Evolutionary conservation across 257 asterid genomes (phyloP).

Genomic region (Eucommia ulmoides): DNA sequence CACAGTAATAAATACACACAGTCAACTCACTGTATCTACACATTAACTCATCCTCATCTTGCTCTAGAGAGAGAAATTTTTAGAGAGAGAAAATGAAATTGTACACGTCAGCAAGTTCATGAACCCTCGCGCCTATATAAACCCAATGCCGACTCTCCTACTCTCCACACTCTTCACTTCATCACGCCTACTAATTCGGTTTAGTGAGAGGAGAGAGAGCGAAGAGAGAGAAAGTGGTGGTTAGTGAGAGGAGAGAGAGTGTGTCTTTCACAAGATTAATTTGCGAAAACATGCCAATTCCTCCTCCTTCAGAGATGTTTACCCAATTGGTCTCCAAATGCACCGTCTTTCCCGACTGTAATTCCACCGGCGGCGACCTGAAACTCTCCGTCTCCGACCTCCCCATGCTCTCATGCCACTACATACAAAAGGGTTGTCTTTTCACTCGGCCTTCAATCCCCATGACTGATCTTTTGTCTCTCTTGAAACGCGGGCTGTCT

Average conservation of each 20-base stretch:
- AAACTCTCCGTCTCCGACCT: slow-evolving; percentile 2
- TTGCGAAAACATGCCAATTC: background rate
- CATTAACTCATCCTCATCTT: background rate
- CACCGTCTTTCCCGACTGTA: background rate
- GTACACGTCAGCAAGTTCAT: background rate
- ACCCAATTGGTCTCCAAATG: background rate
- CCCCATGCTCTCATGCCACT: background rate
- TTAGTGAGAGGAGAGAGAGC: background rate
- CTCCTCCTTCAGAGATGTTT: background rate
- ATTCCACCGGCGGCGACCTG: background rate
- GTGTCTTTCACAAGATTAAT: background rate
- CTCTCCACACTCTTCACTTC: background rate
- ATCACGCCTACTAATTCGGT: background rate
- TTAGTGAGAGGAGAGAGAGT: background rate
- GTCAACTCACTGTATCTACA: no score
- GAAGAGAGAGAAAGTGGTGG: background rate
- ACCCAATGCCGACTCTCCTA: background rate
- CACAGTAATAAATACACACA: no score
- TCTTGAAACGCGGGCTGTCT: slow-evolving; percentile 10
- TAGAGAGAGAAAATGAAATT: background rate
- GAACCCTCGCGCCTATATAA: background rate
- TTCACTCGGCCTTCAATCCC: slow-evolving; percentile 11
- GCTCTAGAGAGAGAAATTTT: background rate
- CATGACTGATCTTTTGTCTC: background rate
- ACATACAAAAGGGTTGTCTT: background rate